Evolutionary conservation across 176 grass and related monocot species (phyloP), one percentile per base, ranked within the genome.

Genomic region (Hordeum marinum): DNA sequence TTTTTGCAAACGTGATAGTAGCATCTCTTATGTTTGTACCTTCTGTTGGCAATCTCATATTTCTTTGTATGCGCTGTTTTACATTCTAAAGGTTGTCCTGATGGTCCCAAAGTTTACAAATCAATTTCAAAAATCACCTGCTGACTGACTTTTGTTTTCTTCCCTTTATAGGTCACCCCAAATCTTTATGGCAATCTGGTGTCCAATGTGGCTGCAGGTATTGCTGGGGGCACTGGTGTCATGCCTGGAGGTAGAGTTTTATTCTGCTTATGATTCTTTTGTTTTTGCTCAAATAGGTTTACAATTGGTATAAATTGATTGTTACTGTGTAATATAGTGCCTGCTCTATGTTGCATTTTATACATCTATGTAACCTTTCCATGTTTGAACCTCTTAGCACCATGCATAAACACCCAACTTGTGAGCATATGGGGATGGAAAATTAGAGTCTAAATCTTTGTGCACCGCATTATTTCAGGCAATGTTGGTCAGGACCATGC

Each of bases 151-250:
- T 73, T 59, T 84, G 4, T 68, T 82, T 82, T 84, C 41, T 83
- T 55, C 26, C 8, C 80, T 75, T 80, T 72, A 69, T 80, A 98
- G 96, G 96, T 98, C 54, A 98, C 96, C 37, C 96, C 96, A 83
- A 98, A 98, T 89, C 93, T 98, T 82, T 98, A 98, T 89, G 96
- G 96, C 75, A 98, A 98, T 89, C 75, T 98, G 68, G 96, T 98
- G 85, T 86, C 96, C 72, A 95, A 95, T 52, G 90, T 90, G 72
- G 93, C 96, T 84, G 96, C 93, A 83, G 93, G 93, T 69, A 91
- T 98, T 85, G 96, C 93, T 65, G 96, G 96, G 87, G 96, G 93
- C 55, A 89, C 93, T 52, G 96, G 93, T 62, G 93, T 98, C 81
- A 98, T 98, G 96, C 93, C 96, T 75, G 93, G 93, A 94, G 96